Percentiles rank a stretch among this genome's conserved stretches.
Conservation (phyloP, 345 rosid genomes). For the Ceriops decandra region DNA sequence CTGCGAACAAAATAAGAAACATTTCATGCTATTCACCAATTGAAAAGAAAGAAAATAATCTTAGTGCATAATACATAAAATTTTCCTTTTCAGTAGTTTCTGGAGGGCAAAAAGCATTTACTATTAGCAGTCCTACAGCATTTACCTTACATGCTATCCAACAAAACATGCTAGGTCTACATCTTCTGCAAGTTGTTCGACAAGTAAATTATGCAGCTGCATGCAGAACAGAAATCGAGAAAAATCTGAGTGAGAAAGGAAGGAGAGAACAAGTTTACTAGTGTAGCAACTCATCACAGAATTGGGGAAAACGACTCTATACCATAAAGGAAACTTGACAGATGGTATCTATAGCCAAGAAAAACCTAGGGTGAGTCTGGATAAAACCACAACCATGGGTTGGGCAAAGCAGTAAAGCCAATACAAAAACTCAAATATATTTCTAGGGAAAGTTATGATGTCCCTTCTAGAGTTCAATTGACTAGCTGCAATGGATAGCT, state of each 20-base stretch:
- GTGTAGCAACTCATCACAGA: neutral
- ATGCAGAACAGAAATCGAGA: neutral
- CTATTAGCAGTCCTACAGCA: constrained; percentile 24
- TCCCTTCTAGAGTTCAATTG: too few species aligned
- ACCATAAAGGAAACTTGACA: too few species aligned
- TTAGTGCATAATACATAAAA: neutral
- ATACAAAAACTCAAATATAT: too few species aligned
- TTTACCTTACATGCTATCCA: constrained; percentile 32
- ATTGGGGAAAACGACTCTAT: neutral
- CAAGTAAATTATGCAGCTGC: constrained; percentile 26
- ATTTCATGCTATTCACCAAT: constrained; percentile 20
- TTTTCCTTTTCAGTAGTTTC: constrained; percentile 5
- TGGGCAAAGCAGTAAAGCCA: too few species aligned
- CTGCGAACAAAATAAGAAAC: neutral
- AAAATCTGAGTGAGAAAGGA: neutral
- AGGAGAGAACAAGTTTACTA: neutral
- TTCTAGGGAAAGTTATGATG: too few species aligned
- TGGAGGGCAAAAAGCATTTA: constrained; percentile 13
- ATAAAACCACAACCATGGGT: too few species aligned
- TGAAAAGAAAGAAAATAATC: neutral
- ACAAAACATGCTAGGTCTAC: constrained; percentile 24
- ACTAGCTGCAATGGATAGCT: too few species aligned
- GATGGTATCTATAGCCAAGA: too few species aligned
- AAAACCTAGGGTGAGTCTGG: too few species aligned
- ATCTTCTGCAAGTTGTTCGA: constrained; percentile 23